Conservation (phyloP, 257 asterid genomes). For the Petunia secreta region DNA sequence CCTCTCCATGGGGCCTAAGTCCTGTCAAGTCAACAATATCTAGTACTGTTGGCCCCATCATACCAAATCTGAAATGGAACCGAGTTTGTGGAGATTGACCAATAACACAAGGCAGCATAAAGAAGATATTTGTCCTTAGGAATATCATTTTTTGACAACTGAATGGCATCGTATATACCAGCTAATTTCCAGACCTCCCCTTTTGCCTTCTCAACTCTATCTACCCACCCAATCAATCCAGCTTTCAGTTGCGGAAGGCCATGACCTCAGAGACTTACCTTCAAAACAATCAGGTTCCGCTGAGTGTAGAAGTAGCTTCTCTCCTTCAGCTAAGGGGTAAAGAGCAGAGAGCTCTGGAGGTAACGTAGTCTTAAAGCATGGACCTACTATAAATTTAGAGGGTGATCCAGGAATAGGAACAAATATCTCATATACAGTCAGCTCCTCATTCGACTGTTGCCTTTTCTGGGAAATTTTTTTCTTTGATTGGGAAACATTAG, state of each 20-base stretch:
- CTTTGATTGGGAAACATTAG: neutral
- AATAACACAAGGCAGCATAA: conserved; percentile 29
- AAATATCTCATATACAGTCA: conserved; percentile 2
- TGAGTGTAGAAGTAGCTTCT: conserved; percentile 23
- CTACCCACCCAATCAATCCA: conserved; percentile 31
- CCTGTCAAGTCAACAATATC: conserved; percentile 31
- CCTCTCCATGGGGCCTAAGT: conserved; percentile 30
- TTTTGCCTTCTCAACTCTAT: conserved; percentile 24
- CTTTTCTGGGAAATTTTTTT: conserved; percentile 8
- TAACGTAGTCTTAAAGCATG: conserved; percentile 22
- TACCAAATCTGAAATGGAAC: conserved; percentile 31
- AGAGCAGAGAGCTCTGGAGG: conserved; percentile 19
- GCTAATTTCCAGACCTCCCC: conserved; percentile 27
- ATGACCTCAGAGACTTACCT: conserved; percentile 11
- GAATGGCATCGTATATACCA: conserved; percentile 31
- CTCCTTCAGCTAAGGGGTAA: conserved; percentile 30
- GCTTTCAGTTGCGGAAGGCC: conserved; percentile 20
- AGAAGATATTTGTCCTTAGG: conserved; percentile 18
- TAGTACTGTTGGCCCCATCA: conserved; percentile 31
- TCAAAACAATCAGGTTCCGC: conserved; percentile 2
- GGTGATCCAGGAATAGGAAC: conserved; percentile 16
- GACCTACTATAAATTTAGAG: conserved; percentile 8
- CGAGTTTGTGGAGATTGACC: conserved; percentile 28
- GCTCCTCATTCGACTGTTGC: conserved; percentile 4
- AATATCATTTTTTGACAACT: conserved; percentile 24